These are phyloP conservation scores for Takakia lepidozioides DNA, from an alignment of 225 moss, liverwort and hornwort species.

Conservation along the genomic window DNA sequence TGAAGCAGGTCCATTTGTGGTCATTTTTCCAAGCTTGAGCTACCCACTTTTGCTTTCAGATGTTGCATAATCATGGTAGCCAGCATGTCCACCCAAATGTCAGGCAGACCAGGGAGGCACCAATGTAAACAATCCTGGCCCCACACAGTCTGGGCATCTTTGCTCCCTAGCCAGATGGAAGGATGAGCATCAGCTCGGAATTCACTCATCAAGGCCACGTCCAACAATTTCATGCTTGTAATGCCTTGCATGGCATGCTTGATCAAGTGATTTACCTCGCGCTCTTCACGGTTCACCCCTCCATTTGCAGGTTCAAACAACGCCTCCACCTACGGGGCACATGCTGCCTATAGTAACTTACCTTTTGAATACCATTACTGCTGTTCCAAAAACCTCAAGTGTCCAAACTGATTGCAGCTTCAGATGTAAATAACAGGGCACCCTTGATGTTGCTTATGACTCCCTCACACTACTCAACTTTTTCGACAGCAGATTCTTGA, in stretches of 20 bases:
- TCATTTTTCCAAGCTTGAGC: too few relatives aligned
- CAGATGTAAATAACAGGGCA: too few relatives aligned
- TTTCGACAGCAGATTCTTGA: too few relatives aligned
- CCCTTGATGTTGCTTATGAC: too few relatives aligned
- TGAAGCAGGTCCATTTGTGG: too few relatives aligned
- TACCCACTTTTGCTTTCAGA: too few relatives aligned
- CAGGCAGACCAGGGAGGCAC: slow-evolving; percentile 43
- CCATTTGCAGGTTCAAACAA: slow-evolving; percentile 38
- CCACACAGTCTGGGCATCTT: slow-evolving; percentile 29
- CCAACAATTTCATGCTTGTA: slow-evolving; percentile 15
- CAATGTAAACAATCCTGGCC: slow-evolving; percentile 58
- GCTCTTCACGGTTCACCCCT: slow-evolving; percentile 39
- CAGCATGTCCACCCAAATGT: slow-evolving; percentile 42
- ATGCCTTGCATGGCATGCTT: slow-evolving; percentile 16
- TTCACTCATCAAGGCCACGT: slow-evolving; percentile 53
- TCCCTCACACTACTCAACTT: too few relatives aligned
- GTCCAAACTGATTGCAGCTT: too few relatives aligned
- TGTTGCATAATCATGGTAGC: slow-evolving; percentile 17
- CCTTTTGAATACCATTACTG: neutral
- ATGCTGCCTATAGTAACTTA: neutral
- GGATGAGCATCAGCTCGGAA: slow-evolving; percentile 57
- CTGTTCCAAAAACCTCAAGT: neutral
- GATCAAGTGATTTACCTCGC: slow-evolving; percentile 35
- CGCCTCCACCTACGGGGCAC: slow-evolving; percentile 32
- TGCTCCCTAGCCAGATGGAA: slow-evolving; percentile 31